phyloP scores from a whole-genome alignment of 345 rosid genomes.

The Lepidium aucheri region DNA sequence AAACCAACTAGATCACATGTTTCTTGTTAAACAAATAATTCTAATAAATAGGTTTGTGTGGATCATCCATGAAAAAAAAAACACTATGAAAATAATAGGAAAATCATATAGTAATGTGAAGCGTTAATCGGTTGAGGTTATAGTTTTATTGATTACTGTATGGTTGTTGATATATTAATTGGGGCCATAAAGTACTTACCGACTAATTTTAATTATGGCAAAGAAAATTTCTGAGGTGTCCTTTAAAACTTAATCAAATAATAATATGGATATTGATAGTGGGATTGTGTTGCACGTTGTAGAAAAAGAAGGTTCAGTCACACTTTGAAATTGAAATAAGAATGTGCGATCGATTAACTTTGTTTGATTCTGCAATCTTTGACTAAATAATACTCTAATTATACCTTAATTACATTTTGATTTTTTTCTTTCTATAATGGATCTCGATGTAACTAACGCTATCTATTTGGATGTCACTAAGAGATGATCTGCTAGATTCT shows the following conservation, averaged over 20 bases:
- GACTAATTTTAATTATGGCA: not conserved
- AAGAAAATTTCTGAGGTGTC: not conserved
- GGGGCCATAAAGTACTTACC: not conserved
- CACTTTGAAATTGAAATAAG: slow-evolving; percentile 2
- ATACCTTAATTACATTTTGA: slow-evolving; percentile 8
- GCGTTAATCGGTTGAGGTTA: not conserved
- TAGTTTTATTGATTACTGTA: not conserved
- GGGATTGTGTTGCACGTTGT: slow-evolving; percentile 13
- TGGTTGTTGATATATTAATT: not conserved
- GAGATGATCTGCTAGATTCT: slow-evolving; percentile 17
- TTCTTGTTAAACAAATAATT: too few species aligned
- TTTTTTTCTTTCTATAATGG: not conserved
- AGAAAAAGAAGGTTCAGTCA: not conserved
- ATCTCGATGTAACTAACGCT: slow-evolving; percentile 9
- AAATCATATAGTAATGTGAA: not conserved
- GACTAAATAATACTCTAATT: slow-evolving; percentile 10
- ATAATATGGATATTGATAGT: not conserved
- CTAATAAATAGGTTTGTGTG: too few species aligned
- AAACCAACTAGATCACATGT: too few species aligned
- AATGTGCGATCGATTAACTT: not conserved
- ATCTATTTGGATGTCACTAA: slow-evolving; percentile 15
- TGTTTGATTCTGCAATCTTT: slow-evolving; percentile 24
- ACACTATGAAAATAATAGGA: too few species aligned
- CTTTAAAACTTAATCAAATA: not conserved
- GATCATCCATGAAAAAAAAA: too few species aligned